Evolutionary conservation across 2,329 filamentous ascomycete species (phyloP).

Genomic region (Aureobasidium sp.): DNA sequence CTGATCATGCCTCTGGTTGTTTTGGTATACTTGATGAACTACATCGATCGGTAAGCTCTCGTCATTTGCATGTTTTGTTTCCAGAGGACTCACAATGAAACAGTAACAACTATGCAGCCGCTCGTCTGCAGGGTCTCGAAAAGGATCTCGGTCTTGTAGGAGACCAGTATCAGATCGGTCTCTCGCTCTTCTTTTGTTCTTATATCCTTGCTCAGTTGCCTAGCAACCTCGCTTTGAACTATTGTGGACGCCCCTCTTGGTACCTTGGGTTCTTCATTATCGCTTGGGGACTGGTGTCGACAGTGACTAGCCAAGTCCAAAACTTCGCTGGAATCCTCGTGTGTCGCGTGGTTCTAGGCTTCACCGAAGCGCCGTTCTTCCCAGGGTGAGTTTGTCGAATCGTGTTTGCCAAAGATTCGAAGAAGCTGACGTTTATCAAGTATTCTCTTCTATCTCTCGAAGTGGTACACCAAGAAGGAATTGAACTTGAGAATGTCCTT

Average conservation of each 20-base stretch:
- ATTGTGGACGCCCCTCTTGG: conserved; percentile 32
- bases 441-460: conserved; percentile 50
- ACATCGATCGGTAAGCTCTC: conserved; percentile 39
- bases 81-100: too few relatives aligned
- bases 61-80: not conserved
- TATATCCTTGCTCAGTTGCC: conserved; percentile 33
- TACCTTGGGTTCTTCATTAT: conserved; percentile 34
- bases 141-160: conserved; percentile 48
- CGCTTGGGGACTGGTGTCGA: conserved; percentile 39
- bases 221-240: conserved; percentile 38
- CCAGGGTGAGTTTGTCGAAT: conserved; percentile 15
- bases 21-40: conserved; percentile 68
- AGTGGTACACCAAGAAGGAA: conserved; percentile 64
- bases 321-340: conserved; percentile 35
- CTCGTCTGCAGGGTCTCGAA: conserved; percentile 56
- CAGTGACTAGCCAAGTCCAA: conserved; percentile 35
- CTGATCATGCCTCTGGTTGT: conserved; percentile 63
- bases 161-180: conserved; percentile 55
- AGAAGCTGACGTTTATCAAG: not conserved
- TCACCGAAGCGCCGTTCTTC: conserved; percentile 27
- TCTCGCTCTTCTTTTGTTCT: conserved; percentile 4
- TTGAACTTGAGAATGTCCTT: conserved; percentile 57
- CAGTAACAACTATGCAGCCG: conserved; percentile 55
- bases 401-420: too few relatives aligned
- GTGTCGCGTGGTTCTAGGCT: conserved; percentile 36